These are phyloP conservation scores for Xylaria sp. DNA, from an alignment of 2,329 filamentous ascomycete species.

Conservation along the genomic window DNA sequence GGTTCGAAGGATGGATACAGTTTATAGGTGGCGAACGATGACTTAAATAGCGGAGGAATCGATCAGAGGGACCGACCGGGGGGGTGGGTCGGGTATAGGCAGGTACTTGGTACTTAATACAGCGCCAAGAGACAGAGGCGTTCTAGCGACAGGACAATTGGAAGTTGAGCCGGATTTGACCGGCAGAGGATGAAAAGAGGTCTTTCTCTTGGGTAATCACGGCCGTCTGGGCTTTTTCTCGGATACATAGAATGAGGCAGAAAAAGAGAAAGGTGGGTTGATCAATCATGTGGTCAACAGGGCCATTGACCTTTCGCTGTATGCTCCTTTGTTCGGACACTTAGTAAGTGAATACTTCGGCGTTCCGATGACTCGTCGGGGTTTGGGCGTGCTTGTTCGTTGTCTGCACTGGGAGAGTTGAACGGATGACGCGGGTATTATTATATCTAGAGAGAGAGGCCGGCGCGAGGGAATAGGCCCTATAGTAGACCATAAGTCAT, in stretches of 20 bases:
- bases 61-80: slow-evolving; percentile 11
- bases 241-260: slow-evolving; percentile 16
- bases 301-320: slow-evolving; percentile 7
- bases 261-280: background rate
- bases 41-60: slow-evolving; percentile 17
- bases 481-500: too few relatives aligned
- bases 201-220: slow-evolving; percentile 10
- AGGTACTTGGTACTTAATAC: slow-evolving; percentile 17
- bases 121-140: slow-evolving; percentile 8
- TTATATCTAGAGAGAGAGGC: background rate
- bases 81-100: too few relatives aligned
- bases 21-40: slow-evolving; percentile 23
- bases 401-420: background rate
- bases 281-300: slow-evolving; percentile 19
- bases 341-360: background rate
- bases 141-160: slow-evolving; percentile 13
- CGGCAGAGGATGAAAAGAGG: slow-evolving; percentile 11
- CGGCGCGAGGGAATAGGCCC: background rate
- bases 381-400: background rate
- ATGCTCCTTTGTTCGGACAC: background rate
- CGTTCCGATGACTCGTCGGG: background rate
- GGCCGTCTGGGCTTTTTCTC: slow-evolving; percentile 3
- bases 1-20: slow-evolving; percentile 19
- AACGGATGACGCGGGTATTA: background rate
- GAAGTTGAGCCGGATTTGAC: slow-evolving; percentile 24